phyloP scores from a whole-genome alignment of 2,329 filamentous ascomycete species.

The Phialophora verrucosa region DNA sequence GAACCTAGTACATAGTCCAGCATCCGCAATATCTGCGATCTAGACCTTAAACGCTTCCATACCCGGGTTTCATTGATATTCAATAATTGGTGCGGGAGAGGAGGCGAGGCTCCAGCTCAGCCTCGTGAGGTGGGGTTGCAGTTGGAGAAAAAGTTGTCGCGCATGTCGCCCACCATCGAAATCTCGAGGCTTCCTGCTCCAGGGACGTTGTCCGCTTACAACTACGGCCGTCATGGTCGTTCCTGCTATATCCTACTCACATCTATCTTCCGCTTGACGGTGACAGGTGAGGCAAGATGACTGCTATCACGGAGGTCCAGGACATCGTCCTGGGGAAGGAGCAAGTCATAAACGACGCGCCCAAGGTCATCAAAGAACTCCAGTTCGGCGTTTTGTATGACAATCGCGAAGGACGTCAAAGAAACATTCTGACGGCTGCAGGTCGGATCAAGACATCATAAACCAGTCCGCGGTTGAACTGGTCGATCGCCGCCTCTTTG shows the following conservation, averaged over 20 bases:
- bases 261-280: constrained; percentile 8
- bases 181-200: not conserved
- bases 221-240: constrained; percentile 22
- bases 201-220: not conserved
- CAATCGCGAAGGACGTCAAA: not conserved
- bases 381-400: constrained; percentile 89
- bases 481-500: constrained; percentile 91
- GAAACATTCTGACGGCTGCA: constrained; percentile 44
- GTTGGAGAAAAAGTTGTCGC: constrained; percentile 19
- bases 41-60: not conserved
- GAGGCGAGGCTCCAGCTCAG: not conserved
- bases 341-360: constrained; percentile 85
- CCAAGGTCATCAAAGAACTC: constrained; percentile 89
- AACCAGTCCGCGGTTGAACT: constrained; percentile 95
- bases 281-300: constrained; percentile 28
- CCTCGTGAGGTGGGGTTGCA: constrained; percentile 13
- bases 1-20: not conserved
- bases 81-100: not conserved
- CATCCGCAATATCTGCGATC: not conserved
- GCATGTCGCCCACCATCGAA: constrained; percentile 29
- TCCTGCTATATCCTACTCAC: not conserved
- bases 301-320: constrained; percentile 29
- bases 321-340: constrained; percentile 62
- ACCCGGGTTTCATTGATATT: not conserved
- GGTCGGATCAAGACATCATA: constrained; percentile 90